Base-by-base conservation (phyloP, 108 stramenopile genomes). In the Pelagomonas calceolata region DNA sequence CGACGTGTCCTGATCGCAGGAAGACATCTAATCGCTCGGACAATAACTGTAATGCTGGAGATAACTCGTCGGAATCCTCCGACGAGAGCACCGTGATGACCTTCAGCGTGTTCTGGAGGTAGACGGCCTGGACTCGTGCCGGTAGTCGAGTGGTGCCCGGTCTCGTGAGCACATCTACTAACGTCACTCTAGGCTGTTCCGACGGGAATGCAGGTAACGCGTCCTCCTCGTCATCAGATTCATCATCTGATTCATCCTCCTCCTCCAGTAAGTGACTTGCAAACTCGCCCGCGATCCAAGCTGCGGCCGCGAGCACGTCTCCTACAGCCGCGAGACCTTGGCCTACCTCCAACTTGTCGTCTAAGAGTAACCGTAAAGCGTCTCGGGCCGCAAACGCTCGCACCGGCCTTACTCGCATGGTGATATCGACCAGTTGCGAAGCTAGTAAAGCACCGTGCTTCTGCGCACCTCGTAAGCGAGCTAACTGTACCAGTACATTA, bases 271-370 rank as follows among this genome's bases (percentile, higher is more conserved):
- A 17, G 21, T 70, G 33, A 18, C 32, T 16, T 14, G 78, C 78
- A 44, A 80, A 99, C 81, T 97, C 98, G 26, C 96, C 95, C 0
- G 91, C 90, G 79, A 97, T 92, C 92, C 92, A 97, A 36, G 95
- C 95, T 44, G 95, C 86, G 4, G 92, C 92, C 14, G 83, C 85
- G n/a, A 94, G 74, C 35, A 94, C 84, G 70, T 93, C 86, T 75
- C 17, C 80, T 70, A 70, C 79, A 75, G 71, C 79, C 76, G 72
- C 82, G 73, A 30, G 72, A n/a, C 63, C 63, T 44, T 43, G 31
- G 31, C 80, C 68, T 63, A 73, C 32, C 30, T 70, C 79, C 31
- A 74, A 12, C 17, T 64, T 33, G 0, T 36, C 66, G 69, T 83
- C 79, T 36, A 76, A 75, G 65, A 86, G 66, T 32, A 94, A 78